Conservation (phyloP, 768 basidiomycete species). For the Vararia minispora region DNA sequence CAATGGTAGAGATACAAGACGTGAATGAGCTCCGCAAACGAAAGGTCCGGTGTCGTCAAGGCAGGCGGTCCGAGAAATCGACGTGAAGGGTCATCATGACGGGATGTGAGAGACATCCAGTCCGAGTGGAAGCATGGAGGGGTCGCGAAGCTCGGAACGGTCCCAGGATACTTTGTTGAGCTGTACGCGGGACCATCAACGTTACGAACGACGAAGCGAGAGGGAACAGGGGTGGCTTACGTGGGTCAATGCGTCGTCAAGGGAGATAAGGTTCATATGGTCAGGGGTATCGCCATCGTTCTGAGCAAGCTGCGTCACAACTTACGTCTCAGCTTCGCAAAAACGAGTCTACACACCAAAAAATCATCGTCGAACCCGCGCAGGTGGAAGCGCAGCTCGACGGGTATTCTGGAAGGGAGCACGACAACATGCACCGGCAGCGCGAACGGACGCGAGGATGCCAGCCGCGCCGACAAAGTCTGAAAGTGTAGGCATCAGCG, state of each 20-base stretch:
- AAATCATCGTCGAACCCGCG: constrained; percentile 57
- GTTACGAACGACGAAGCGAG: background rate
- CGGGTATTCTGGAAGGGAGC: constrained; percentile 62
- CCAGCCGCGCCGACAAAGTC: constrained; percentile 43
- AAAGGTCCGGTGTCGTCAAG: too few species aligned
- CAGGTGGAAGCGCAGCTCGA: constrained; percentile 56
- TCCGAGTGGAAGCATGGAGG: constrained; percentile 23
- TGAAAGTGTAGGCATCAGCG: constrained; percentile 21
- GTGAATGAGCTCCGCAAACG: too few species aligned
- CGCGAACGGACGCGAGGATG: constrained; percentile 47
- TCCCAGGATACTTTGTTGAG: constrained; percentile 45
- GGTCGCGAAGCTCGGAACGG: constrained; percentile 32
- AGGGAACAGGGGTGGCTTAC: constrained; percentile 28
- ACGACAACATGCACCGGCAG: constrained; percentile 68
- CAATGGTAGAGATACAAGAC: too few species aligned
- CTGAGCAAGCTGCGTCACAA: constrained; percentile 12
- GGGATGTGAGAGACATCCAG: constrained; percentile 7
- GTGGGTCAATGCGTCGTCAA: constrained; percentile 43
- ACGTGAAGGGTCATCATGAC: too few species aligned
- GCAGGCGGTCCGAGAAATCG: too few species aligned
- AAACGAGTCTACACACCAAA: constrained; percentile 32
- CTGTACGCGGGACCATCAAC: constrained; percentile 23
- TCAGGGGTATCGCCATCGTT: constrained; percentile 44
- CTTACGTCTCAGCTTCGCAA: background rate
- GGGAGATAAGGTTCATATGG: constrained; percentile 68